Evolutionary conservation across 2,329 filamentous ascomycete species (phyloP), one percentile per base, ranked within the genome.

Genomic region (Pochonia chlamydosporia): DNA sequence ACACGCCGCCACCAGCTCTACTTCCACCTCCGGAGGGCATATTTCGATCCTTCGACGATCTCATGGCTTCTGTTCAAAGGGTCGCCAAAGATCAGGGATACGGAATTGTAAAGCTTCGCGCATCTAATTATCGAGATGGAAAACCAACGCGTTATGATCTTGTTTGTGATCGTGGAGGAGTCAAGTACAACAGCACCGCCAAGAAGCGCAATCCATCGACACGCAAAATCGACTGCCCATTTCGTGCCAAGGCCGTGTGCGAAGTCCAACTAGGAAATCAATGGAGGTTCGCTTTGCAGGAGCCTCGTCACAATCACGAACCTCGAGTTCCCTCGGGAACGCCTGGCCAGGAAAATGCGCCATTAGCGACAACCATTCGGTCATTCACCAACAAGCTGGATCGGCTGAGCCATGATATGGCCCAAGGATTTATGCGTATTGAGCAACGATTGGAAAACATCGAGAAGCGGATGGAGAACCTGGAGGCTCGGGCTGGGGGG

Each of bases 181-280:
- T 82, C 59, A 82, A 82, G 63, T 82, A 82, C 64, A 80, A 70
- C 66, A 82, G 78, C 63, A 82, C 79, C 2, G 79, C 79, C 7
- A 82, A 82, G 70, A 82, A 82, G 67, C 75, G 79, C 48, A 82
- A 80, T 55, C 79, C 79, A 1, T 81, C 76, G 46, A 82, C 79
- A 37, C 77, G 79, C 59, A 82, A 82, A 64, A 77, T 82, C 47
- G 79, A 82, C 60, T 82, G 79, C 48, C 79, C 79, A 10, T 82
- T 79, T 67, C 75, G 78, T 44, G 79, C 79, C 47, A 82, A 82
- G 65, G 79, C 79, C 21, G 79, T 82, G 20, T 82, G 79, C 52
- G 79, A 82, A 58, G 79, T 82, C 6, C 78, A 81, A 59, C 67
- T 82, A 10, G 74, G 74, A 36, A 80, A 82, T 51, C 78, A 81